phyloP scores from a whole-genome alignment of 225 moss, liverwort and hornwort species.

The Pseudoscleropodium purum region DNA sequence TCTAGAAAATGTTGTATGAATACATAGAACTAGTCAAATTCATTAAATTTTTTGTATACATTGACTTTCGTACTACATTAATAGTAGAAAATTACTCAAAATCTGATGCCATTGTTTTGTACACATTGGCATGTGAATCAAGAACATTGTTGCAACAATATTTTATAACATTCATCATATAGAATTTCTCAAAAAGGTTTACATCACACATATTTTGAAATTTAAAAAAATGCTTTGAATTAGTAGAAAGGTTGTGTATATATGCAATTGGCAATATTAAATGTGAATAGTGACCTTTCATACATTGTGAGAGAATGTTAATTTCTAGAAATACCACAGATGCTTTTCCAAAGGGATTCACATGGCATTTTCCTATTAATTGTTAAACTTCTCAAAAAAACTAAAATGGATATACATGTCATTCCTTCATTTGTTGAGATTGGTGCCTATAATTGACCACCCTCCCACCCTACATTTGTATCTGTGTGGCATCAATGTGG shows the following conservation, averaged over 20 bases:
- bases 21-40: accelerated
- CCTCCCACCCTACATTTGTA: too few species aligned
- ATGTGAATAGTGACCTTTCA: neutral
- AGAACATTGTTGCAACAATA: neutral
- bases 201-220: accelerated
- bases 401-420: too few species aligned
- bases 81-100: neutral
- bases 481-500: too few species aligned
- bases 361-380: too few species aligned
- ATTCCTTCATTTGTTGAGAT: too few species aligned
- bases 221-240: neutral
- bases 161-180: neutral
- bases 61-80: neutral
- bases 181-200: neutral
- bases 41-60: neutral
- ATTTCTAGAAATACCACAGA: too few species aligned
- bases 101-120: neutral
- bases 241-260: neutral
- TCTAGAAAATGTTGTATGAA: neutral
- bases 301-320: too few species aligned
- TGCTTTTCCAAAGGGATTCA: too few species aligned
- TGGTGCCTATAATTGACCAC: too few species aligned
- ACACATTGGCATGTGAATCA: neutral
- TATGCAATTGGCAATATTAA: neutral
- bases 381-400: too few species aligned